These are phyloP conservation scores for Aspergillus steynii DNA, from an alignment of 495 filamentous ascomycete species.

Conservation along the genomic window DNA sequence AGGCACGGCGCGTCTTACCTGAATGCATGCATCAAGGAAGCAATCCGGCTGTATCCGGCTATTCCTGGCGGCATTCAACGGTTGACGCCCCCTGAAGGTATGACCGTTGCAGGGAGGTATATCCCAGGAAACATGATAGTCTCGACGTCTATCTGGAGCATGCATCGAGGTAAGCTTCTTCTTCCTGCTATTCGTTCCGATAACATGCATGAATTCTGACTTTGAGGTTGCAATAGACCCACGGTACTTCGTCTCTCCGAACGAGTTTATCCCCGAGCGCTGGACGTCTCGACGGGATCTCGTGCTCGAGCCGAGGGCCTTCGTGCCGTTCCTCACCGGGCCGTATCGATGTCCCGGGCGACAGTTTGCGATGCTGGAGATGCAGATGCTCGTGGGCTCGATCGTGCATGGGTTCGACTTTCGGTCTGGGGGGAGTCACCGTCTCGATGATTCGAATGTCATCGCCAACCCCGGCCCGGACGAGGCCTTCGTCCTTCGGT, in stretches of 20 bases:
- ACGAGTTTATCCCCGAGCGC: neutral
- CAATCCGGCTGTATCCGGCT: neutral
- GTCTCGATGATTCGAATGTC: neutral
- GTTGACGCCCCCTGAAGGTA: neutral
- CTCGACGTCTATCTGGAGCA: neutral
- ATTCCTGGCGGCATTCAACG: neutral
- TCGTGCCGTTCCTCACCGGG: neutral
- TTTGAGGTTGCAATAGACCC: neutral
- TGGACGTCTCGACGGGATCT: neutral
- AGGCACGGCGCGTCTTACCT: neutral
- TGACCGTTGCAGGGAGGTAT: neutral
- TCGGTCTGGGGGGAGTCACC: neutral
- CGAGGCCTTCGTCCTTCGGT: neutral
- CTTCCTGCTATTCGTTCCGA: neutral
- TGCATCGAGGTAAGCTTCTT: neutral
- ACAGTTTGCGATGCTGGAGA: neutral
- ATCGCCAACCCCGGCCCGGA: neutral
- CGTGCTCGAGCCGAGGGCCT: neutral
- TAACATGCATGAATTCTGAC: no score
- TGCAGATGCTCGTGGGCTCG: neutral
- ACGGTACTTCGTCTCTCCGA: neutral
- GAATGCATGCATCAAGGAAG: neutral
- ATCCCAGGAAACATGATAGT: neutral
- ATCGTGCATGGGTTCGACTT: neutral
- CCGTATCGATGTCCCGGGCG: neutral